Evolutionary conservation across 2,329 filamentous ascomycete species (phyloP).

Genomic region (Alternaria dauci): DNA sequence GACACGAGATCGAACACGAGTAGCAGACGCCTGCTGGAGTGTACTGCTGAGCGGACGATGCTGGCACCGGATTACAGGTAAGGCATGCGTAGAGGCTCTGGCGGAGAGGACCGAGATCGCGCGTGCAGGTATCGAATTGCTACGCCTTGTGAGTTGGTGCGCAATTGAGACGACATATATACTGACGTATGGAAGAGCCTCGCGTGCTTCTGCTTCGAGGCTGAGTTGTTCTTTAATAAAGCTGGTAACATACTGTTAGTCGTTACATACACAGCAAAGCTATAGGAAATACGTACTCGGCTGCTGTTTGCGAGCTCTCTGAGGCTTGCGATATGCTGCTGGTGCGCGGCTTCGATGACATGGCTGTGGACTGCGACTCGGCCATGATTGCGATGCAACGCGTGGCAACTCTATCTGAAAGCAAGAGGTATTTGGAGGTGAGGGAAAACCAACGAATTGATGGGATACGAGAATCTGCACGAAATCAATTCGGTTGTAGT

Average conservation of each 20-base stretch:
- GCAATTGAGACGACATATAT: conserved; percentile 4
- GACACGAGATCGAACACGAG: conserved; percentile 94
- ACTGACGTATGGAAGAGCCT: conserved; percentile 88
- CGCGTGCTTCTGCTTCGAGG: conserved; percentile 92
- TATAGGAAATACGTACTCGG: conserved; percentile 48
- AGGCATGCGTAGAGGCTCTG: conserved; percentile 92
- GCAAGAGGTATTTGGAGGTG: background rate
- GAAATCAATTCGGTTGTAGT: background rate
- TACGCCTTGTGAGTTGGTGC: conserved; percentile 50
- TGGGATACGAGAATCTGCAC: background rate
- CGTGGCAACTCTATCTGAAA: background rate
- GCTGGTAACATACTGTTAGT: conserved; percentile 54
- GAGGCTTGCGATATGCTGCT: conserved; percentile 56
- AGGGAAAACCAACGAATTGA: no score
- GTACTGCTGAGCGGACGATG: conserved; percentile 68
- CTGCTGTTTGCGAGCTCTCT: conserved; percentile 64
- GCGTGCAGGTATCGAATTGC: conserved; percentile 94
- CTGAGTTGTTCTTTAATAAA: conserved; percentile 90
- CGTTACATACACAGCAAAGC: no score
- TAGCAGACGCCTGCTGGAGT: conserved; percentile 89
- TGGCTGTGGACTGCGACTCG: conserved; percentile 33
- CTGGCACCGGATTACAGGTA: conserved; percentile 86
- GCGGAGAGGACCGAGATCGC: conserved; percentile 84
- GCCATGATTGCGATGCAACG: conserved; percentile 31
- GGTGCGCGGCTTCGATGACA: conserved; percentile 42